Evolutionary conservation across 371 early-diverging fungal species (phyloP), one percentile per base, ranked within the genome.

Genomic region (Blakeslea trispora): DNA sequence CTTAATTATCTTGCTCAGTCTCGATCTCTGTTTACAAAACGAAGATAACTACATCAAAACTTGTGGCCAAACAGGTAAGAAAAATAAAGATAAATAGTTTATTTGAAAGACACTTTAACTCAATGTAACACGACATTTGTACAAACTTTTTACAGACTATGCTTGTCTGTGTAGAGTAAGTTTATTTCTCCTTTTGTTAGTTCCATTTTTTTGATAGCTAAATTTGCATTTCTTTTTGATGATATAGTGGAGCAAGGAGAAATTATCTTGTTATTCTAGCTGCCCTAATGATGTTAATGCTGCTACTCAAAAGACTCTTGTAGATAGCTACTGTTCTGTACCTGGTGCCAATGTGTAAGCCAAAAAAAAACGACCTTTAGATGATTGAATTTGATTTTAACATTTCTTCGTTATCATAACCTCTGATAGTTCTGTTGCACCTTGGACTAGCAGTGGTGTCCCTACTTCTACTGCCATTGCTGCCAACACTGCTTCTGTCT

Each of bases 321-420:
- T 62, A 35, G 15, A 47, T 8, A 45, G 45, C 21, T 22, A 15
- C 8, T 67, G 68, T 53, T 62, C 68, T 8, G 63, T 58, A 57
- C 68, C 68, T 56, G 68, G 68, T 47, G 68, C 68, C 44, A 67
- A 67, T 49, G 68, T 62, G 68, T 67, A 67, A 53, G 68, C 45
- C 17, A 23, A 11, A 58, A 22, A 45, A n/a, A n/a, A 15, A 21
- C 32, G 2, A 47, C 23, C 8, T 6, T 34, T 23, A 9, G 6
- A 15, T 15, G 39, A 10, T 5, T 51, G 13, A 53, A 18, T 14
- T n/a, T 10, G 34, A 5, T 21, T 15, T 35, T 1, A 22, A 41
- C 28, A 21, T 15, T 14, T 10, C 31, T n/a, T 57, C 22, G 24
- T 10, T 35, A 9, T 50, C n/a, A n/a, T n/a, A n/a, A n/a, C n/a